A percentile compares a stretch with the other conserved stretches of the same genome.
Conservation (phyloP, 768 basidiomycete genomes). For the Lyophyllum shimeji region DNA sequence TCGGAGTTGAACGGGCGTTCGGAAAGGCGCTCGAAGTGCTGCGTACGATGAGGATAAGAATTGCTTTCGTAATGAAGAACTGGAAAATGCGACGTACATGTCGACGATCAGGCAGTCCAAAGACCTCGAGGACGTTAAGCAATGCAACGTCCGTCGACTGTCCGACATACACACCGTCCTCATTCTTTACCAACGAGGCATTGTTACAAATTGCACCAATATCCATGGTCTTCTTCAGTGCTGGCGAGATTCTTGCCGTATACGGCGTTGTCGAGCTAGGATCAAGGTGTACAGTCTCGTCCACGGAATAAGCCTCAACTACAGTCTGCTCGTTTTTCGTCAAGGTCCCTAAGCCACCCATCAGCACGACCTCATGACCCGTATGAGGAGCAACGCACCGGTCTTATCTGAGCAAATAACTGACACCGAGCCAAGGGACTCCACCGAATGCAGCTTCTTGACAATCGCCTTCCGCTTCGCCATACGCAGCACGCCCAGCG, state of each 20-base stretch:
- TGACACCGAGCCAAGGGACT: constrained; percentile 91
- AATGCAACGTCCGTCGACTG: constrained; percentile 94
- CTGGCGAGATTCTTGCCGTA: constrained; percentile 49
- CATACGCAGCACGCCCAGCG: constrained; percentile 93
- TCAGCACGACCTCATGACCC: constrained; percentile 2
- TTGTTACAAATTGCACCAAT: constrained; percentile 92
- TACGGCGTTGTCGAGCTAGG: constrained; percentile 40
- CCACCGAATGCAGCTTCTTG: constrained; percentile 94
- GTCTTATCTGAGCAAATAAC: constrained; percentile 99
- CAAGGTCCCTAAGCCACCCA: constrained; percentile 64
- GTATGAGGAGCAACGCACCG: constrained; percentile 49
- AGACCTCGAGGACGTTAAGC: constrained; percentile 70
- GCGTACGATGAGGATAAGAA: constrained; percentile 1
- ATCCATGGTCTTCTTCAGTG: constrained; percentile 72
- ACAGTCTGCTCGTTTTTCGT: constrained; percentile 98
- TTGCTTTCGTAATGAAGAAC: not conserved
- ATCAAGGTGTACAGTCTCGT: constrained; percentile 74
- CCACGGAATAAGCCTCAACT: constrained; percentile 83
- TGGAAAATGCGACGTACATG: constrained; percentile 43
- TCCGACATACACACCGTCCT: constrained; percentile 74
- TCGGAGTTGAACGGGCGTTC: constrained; percentile 95
- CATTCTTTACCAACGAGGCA: constrained; percentile 61
- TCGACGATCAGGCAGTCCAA: constrained; percentile 70
- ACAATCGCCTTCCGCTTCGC: constrained; percentile 94
- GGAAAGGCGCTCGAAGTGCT: constrained; percentile 70